Evolutionary conservation across 352 stramenopile species (phyloP), one percentile per base, ranked within the genome.

Genomic region (Chrysophaeum taylorii): DNA sequence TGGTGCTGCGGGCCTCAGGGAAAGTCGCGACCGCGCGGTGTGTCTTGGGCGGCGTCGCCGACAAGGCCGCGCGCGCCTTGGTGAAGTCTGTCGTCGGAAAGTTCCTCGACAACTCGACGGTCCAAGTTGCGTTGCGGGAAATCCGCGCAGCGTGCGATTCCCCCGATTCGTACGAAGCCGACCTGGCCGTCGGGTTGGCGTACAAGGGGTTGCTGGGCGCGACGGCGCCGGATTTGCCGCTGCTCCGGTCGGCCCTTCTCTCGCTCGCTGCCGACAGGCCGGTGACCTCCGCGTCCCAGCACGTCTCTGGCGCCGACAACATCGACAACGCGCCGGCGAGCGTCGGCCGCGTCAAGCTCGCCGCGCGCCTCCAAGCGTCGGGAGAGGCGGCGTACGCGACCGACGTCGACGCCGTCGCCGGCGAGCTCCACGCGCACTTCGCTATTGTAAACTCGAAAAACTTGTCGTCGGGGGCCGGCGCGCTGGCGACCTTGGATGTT

Each of bases 341-440:
- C 0, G 21, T 73, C n/a, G n/a, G 76, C 0, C 73, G 82, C n/a
- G 74, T 50, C 60, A 85, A 85, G 73, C 71, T 84, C 43, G 72
- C 68, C 2, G 72, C 69, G 23, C 48, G 71, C 57, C 41, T 84
- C 18, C 77, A 84, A 61, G 75, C 62, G 2, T 76, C 80, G 25
- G 82, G 82, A 38, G 78, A 87, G 61, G 82, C 80, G 9, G 61
- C 68, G 2, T 87, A 82, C 68, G 74, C 74, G 15, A 74, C 70
- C 5, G 82, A 87, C 72, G 73, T 77, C 42, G 48, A 71, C 9
- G 70, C 76, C 0, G 43, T 73, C 25, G 15, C 57, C 0, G 68
- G 57, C 21, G 64, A 75, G 27, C 70, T 84, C n/a, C 80, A 75
- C 63, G 78, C 72, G 15, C 70, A 77, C 0, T 76, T 84, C 63